Base-by-base conservation (phyloP, 768 basidiomycete genomes). In the Pholiota conissans region DNA sequence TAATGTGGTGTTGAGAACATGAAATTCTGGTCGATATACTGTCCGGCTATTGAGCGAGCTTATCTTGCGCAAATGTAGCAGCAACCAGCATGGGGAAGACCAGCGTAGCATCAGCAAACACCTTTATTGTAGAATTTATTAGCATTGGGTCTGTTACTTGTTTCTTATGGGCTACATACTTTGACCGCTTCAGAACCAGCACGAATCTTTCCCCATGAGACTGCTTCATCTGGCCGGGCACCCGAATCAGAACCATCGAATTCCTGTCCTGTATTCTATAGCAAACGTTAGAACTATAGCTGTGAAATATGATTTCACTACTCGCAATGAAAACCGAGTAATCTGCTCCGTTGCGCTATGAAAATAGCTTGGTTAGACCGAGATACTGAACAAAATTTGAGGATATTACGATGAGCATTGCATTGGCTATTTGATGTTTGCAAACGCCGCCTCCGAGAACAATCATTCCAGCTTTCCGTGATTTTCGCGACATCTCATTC, bases 401-500 rank as follows among this genome's bases (percentile, higher is more conserved):
- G 18, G 8, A 14, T 59, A 83, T 73, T 72, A 98, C 96, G 68
- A 99, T 97, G 22, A 99, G 78, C 97, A 99, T 98, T 1, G 96
- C 95, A 68, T 99, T 99, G n/a, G 96, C 96, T 56, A 99, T 97
- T 69, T 99, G 97, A 70, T 99, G 97, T 71, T 99, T 99, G 77
- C 95, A 98, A 9, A 99, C 95, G 0, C 97, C 97, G 2, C 97
- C 97, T 7, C 97, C 97, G 11, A 98, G 84, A 52, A 99, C 86
- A 64, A 99, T 93, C 95, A 98, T 98, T 2, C 97, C 97, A 18
- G 97, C 97, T 74, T 93, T 95, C 55, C 84, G 86, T 32, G 95
- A 90, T 61, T 84, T 87, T 54, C 97, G 82, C 10, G 91, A 85
- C 16, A 92, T 75, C 71, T 98, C 95, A 74, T 99, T 99, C 32